Percentiles rank a stretch among this genome's conserved stretches.
Conservation (phyloP, 495 filamentous ascomycete species). For the Paragyromitra xinjiangensis region DNA sequence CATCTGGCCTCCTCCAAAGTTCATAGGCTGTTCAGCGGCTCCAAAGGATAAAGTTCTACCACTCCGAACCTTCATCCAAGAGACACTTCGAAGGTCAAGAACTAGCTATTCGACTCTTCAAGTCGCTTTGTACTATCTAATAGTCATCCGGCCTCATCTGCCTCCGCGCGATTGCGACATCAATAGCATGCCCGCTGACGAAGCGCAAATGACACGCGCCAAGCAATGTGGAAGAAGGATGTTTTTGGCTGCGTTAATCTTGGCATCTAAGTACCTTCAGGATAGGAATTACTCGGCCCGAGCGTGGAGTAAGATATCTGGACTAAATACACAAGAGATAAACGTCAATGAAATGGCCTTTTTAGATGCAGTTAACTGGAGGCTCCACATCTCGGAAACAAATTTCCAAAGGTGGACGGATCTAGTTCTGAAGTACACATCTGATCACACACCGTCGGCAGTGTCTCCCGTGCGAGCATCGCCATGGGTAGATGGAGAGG, state of each 20-base stretch:
- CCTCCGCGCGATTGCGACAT: constrained; percentile 76
- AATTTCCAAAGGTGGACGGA: constrained; percentile 93
- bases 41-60: constrained; percentile 79
- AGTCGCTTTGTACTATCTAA: constrained; percentile 94
- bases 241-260: constrained; percentile 93
- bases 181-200: constrained; percentile 84
- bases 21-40: constrained; percentile 66
- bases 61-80: constrained; percentile 93
- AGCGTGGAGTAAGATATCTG: constrained; percentile 98
- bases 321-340: constrained; percentile 86
- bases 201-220: constrained; percentile 76
- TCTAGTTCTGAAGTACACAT: constrained; percentile 84
- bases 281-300: constrained; percentile 97
- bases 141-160: constrained; percentile 91
- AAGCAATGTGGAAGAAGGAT: constrained; percentile 97
- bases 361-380: constrained; percentile 88
- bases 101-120: constrained; percentile 97
- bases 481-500: constrained; percentile 63
- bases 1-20: constrained; percentile 88
- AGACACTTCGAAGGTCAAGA: constrained; percentile 90
- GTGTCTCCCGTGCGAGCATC: constrained; percentile 63
- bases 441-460: constrained; percentile 66
- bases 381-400: constrained; percentile 87
- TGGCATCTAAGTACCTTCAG: constrained; percentile 89
- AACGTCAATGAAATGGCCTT: constrained; percentile 97